Evolutionary conservation across 2,329 filamentous ascomycete species (phyloP).

Genomic region (Nemania sp.): DNA sequence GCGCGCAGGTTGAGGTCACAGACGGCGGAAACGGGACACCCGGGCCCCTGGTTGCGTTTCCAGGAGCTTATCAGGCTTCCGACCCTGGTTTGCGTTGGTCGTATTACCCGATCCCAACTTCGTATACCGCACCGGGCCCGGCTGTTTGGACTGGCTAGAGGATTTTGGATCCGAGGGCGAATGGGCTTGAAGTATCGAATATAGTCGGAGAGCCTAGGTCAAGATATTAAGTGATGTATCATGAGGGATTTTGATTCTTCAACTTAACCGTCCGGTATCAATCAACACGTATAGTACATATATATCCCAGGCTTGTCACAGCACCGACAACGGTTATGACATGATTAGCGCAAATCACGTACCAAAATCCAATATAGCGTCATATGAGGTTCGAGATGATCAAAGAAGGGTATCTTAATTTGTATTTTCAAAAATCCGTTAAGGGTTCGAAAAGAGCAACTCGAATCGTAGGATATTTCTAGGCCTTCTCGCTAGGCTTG

Average conservation of each 20-base stretch:
- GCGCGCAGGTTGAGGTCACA: conserved; percentile 55
- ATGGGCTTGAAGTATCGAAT: no score
- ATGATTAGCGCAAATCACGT: not conserved
- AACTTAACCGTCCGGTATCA: not conserved
- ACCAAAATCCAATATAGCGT: not conserved
- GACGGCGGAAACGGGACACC: conserved; percentile 52
- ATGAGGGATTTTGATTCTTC: not conserved
- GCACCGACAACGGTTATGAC: not conserved
- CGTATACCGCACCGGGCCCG: conserved; percentile 47
- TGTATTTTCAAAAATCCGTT: conserved; percentile 8
- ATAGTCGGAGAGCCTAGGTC: not conserved
- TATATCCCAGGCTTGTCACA: not conserved
- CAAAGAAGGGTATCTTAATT: conserved; percentile 26
- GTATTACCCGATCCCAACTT: conserved; percentile 48
- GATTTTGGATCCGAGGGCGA: not conserved
- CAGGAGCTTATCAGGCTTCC: conserved; percentile 49
- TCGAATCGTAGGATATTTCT: not conserved
- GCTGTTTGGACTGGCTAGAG: conserved; percentile 39
- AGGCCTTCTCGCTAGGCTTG: conserved; percentile 39
- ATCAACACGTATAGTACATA: not conserved
- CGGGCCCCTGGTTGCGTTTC: conserved; percentile 51
- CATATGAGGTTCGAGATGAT: not conserved
- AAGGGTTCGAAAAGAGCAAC: not conserved
- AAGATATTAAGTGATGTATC: not conserved
- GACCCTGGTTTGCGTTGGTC: conserved; percentile 48